Conservation (phyloP, 23 red algal species). For the Cyanidioschyzon merolae region DNA sequence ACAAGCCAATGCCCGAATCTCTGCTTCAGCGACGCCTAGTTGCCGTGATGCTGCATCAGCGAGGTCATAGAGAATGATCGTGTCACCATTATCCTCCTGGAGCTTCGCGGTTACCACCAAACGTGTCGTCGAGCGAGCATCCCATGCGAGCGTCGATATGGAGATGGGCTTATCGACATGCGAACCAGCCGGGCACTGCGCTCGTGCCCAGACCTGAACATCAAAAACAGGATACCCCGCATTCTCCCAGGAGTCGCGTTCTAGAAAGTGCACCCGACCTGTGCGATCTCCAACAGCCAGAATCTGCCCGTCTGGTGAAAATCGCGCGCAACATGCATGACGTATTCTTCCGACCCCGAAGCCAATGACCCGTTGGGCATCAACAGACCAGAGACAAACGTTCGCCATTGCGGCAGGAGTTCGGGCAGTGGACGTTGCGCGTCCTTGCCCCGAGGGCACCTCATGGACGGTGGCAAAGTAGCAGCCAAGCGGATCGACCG, state of each 20-base stretch:
- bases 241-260: not conserved
- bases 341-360: not conserved
- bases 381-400: constrained; percentile 15
- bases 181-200: not conserved
- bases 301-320: not conserved
- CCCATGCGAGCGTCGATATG: not conserved
- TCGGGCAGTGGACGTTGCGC: not conserved
- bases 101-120: not conserved
- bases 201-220: not conserved
- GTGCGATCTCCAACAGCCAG: not conserved
- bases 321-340: not conserved
- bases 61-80: not conserved
- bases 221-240: not conserved
- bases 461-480: not conserved
- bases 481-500: not conserved
- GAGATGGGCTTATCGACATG: not conserved
- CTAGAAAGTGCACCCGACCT: not conserved
- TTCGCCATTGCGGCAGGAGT: not conserved
- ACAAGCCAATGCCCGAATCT: not conserved
- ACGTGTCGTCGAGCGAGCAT: not conserved
- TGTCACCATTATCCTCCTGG: not conserved
- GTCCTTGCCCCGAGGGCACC: not conserved
- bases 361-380: not conserved
- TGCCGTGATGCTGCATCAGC: not conserved
- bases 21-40: not conserved